These are phyloP conservation scores for Ustilago trichophora DNA, from an alignment of 1,284 basidiomycete species.

Conservation along the genomic window DNA sequence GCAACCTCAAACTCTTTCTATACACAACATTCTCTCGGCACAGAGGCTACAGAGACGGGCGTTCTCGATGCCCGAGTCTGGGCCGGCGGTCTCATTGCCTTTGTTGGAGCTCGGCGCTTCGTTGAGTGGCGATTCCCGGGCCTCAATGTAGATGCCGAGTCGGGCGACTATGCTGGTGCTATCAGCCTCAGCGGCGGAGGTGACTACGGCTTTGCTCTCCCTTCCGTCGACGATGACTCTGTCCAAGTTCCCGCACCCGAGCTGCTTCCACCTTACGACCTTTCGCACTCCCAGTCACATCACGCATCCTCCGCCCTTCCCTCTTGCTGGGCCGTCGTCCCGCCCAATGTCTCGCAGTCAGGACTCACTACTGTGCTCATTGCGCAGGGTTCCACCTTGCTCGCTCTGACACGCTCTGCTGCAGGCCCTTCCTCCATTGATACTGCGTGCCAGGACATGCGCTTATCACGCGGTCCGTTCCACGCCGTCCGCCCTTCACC, in stretches of 20 bases:
- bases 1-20: slow-evolving; percentile 75
- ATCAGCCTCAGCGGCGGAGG: slow-evolving; percentile 25
- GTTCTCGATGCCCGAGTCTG: slow-evolving; percentile 85
- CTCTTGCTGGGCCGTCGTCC: slow-evolving; percentile 46
- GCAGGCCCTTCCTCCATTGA: slow-evolving; percentile 41
- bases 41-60: slow-evolving; percentile 81
- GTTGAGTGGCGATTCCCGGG: slow-evolving; percentile 76
- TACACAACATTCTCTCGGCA: slow-evolving; percentile 82
- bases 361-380: slow-evolving; percentile 43
- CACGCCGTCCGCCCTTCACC: slow-evolving; percentile 85
- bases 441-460: slow-evolving; percentile 64
- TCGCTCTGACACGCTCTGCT: slow-evolving; percentile 41
- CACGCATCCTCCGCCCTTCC: slow-evolving; percentile 7
- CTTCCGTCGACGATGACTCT: slow-evolving; percentile 32
- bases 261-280: slow-evolving; percentile 25
- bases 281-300: slow-evolving; percentile 2
- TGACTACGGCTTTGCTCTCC: slow-evolving; percentile 37
- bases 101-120: slow-evolving; percentile 79
- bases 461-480: slow-evolving; percentile 88
- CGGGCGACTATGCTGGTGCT: slow-evolving; percentile 28
- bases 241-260: slow-evolving; percentile 13
- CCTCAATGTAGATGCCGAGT: slow-evolving; percentile 72
- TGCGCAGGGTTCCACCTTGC: slow-evolving; percentile 30
- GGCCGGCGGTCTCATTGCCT: slow-evolving; percentile 83
- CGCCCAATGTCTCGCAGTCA: slow-evolving; percentile 28